Evolutionary conservation across 2,329 filamentous ascomycete genomes (phyloP).

Genomic region (Phaeosphaeriaceae sp.): DNA sequence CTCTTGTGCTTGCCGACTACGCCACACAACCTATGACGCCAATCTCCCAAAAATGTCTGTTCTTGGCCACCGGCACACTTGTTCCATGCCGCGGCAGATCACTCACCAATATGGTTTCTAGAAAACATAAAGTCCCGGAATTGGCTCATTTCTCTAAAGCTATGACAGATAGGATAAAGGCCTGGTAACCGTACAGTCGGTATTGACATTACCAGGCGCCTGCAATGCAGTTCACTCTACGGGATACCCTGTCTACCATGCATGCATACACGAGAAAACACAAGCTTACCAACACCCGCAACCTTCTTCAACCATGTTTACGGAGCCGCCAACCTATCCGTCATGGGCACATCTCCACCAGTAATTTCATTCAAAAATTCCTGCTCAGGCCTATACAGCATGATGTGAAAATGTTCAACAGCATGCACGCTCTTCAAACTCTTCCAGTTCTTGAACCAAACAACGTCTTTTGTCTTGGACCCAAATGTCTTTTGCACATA

Average conservation of each 20-base stretch:
- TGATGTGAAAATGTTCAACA: slow-evolving; percentile 93
- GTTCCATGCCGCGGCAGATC: no score
- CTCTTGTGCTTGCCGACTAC: no score
- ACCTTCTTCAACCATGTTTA: background rate
- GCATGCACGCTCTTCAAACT: slow-evolving; percentile 83
- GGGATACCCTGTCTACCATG: no score
- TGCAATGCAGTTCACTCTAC: background rate
- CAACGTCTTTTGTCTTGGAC: slow-evolving; percentile 56
- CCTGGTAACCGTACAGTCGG: no score
- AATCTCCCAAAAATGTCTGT: no score
- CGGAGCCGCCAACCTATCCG: slow-evolving; percentile 21
- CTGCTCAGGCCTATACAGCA: slow-evolving; percentile 79
- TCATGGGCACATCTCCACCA: slow-evolving; percentile 72
- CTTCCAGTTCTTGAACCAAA: slow-evolving; percentile 94
- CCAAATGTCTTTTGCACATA: slow-evolving; percentile 75
- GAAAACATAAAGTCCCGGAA: slow-evolving; percentile 1
- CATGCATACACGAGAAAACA: background rate
- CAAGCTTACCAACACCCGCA: background rate
- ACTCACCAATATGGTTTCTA: no score
- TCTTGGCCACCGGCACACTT: no score
- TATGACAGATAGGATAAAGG: no score
- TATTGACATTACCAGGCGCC: background rate
- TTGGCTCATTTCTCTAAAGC: slow-evolving; percentile 4
- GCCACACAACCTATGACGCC: no score
- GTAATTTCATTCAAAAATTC: slow-evolving; percentile 75